Conservation (phyloP, 2,329 filamentous ascomycete genomes). For the Metarhizium sp. region DNA sequence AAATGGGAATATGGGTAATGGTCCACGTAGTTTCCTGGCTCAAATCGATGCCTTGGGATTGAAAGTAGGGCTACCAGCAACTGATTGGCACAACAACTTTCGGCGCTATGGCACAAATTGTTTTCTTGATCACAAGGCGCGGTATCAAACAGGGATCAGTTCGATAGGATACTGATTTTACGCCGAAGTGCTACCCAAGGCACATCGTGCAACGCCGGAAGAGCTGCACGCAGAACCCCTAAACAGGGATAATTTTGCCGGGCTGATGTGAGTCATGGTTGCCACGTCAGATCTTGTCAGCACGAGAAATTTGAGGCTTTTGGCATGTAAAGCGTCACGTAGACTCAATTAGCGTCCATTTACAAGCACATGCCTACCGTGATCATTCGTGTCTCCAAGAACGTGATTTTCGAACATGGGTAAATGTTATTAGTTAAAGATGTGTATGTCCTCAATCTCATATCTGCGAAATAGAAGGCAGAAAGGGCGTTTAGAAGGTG, state of each 20-base stretch:
- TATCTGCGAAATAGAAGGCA: background rate
- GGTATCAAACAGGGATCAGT: background rate
- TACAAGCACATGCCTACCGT: background rate
- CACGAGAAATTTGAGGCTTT: background rate
- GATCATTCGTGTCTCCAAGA: background rate
- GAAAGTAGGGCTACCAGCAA: background rate
- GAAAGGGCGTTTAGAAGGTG: constrained; percentile 4
- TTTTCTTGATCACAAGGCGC: background rate
- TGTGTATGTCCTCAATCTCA: background rate
- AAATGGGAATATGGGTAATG: background rate
- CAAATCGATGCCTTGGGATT: background rate
- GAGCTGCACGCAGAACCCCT: background rate
- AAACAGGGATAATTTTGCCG: background rate
- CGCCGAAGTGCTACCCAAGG: background rate
- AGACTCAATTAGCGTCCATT: background rate
- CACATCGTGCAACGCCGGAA: background rate
- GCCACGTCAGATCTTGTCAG: background rate
- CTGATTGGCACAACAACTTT: background rate
- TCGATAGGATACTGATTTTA: background rate
- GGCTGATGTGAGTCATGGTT: background rate
- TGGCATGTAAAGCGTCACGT: background rate
- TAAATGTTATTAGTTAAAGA: background rate
- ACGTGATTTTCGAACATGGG: background rate
- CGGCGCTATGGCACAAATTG: background rate
- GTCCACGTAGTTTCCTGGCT: background rate